Evolutionary conservation across 2,329 filamentous ascomycete genomes (phyloP).

Genomic region (Xylariaceae sp.): DNA sequence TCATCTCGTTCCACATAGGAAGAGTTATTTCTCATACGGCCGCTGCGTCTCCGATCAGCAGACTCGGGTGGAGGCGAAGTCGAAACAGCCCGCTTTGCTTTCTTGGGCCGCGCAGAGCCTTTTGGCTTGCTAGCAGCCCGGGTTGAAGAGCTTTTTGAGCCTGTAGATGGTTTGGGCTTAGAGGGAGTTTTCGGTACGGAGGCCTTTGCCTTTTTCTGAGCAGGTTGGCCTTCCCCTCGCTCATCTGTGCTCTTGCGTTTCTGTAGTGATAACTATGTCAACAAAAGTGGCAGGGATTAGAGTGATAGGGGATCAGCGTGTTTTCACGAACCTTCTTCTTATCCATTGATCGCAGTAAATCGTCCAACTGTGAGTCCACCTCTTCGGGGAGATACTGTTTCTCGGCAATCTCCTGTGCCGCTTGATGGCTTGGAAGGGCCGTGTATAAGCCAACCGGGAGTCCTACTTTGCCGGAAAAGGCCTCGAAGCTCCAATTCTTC

Average conservation of each 20-base stretch:
- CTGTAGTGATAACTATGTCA: conserved; percentile 35
- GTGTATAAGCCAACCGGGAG: conserved; percentile 76
- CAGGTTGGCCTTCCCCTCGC: conserved; percentile 40
- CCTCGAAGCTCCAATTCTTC: conserved; percentile 79
- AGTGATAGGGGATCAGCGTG: neutral
- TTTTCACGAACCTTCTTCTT: conserved; percentile 58
- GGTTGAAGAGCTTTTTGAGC: conserved; percentile 28
- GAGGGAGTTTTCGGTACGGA: conserved; percentile 30
- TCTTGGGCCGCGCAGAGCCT: conserved; percentile 25
- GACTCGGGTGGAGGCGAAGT: conserved; percentile 31
- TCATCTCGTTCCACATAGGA: conserved; percentile 54
- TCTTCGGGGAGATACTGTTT: conserved; percentile 78
- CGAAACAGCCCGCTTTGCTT: conserved; percentile 25
- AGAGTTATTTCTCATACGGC: conserved; percentile 44
- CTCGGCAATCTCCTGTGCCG: conserved; percentile 78
- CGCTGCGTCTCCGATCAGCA: conserved; percentile 51
- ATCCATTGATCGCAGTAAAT: conserved; percentile 58
- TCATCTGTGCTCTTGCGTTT: conserved; percentile 55
- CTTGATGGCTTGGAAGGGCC: conserved; percentile 67
- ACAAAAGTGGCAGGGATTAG: neutral
- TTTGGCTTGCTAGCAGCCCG: conserved; percentile 26
- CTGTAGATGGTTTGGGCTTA: conserved; percentile 34
- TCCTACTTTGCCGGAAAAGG: conserved; percentile 74
- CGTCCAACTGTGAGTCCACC: conserved; percentile 70
- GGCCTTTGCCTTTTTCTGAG: conserved; percentile 37